These are phyloP conservation scores for Penicillium arizonense DNA, from an alignment of 495 filamentous ascomycete species.

Conservation along the genomic window DNA sequence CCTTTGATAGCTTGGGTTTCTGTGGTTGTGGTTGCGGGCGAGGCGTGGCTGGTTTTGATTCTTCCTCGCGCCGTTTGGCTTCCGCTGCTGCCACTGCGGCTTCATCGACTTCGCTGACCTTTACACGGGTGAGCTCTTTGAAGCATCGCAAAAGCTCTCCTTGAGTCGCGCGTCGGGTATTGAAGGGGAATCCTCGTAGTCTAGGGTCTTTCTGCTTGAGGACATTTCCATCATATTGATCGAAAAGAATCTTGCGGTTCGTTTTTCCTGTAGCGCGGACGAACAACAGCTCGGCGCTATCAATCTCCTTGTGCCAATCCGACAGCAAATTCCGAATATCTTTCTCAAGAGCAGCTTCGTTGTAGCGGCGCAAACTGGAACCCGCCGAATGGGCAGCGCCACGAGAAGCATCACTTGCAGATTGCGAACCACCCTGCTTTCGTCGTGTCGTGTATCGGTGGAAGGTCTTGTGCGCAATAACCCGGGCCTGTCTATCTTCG, in stretches of 20 bases:
- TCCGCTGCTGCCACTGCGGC: slow-evolving; percentile 50
- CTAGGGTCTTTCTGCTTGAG: slow-evolving; percentile 77
- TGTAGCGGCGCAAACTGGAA: slow-evolving; percentile 84
- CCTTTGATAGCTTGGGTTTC: slow-evolving; percentile 63
- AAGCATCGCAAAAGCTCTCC: slow-evolving; percentile 91
- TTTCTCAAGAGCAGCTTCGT: slow-evolving; percentile 80
- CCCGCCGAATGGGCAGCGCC: slow-evolving; percentile 93
- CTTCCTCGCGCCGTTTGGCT: slow-evolving; percentile 32
- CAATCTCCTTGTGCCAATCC: slow-evolving; percentile 82
- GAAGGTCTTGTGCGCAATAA: slow-evolving; percentile 95
- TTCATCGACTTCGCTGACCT: slow-evolving; percentile 73
- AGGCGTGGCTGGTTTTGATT: slow-evolving; percentile 35
- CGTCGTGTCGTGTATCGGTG: slow-evolving; percentile 94
- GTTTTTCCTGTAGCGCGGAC: slow-evolving; percentile 84
- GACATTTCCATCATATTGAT: slow-evolving; percentile 85
- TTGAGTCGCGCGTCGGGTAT: slow-evolving; percentile 89
- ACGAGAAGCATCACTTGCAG: slow-evolving; percentile 86
- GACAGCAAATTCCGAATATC: slow-evolving; percentile 76
- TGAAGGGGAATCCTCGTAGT: slow-evolving; percentile 90
- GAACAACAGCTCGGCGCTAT: slow-evolving; percentile 79
- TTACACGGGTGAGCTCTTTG: slow-evolving; percentile 86
- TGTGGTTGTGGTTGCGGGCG: slow-evolving; percentile 48
- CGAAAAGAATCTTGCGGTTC: slow-evolving; percentile 82
- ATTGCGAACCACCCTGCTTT: slow-evolving; percentile 94
- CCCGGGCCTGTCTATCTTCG: slow-evolving; percentile 74